These are phyloP conservation scores for Euphrasia arctica DNA, from an alignment of 305 asterid genomes.

Conservation along the genomic window DNA sequence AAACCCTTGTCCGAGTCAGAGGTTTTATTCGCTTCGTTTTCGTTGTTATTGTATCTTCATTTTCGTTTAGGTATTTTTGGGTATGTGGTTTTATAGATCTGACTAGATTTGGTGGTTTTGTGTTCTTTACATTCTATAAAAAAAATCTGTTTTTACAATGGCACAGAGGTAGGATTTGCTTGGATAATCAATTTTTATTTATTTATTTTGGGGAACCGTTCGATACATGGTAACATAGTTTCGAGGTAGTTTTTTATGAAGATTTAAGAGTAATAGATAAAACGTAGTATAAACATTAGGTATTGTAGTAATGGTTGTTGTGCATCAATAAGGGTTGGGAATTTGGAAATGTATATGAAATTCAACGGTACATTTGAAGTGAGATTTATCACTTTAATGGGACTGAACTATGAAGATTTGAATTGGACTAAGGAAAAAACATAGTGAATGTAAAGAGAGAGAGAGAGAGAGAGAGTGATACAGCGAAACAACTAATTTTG, in stretches of 20 bases:
- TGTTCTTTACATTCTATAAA: background rate
- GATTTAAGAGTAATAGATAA: background rate
- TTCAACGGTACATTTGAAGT: constrained; percentile 5
- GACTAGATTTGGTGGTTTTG: constrained; percentile 15
- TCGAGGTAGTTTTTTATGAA: background rate
- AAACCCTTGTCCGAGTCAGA: constrained; percentile 83
- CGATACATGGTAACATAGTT: too few relatives aligned
- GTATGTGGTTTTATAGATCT: constrained; percentile 32
- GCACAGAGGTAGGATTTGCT: constrained; percentile 19
- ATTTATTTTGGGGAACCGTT: too few relatives aligned
- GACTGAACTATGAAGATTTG: constrained; percentile 10
- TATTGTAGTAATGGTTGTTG: background rate
- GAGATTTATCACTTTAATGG: constrained; percentile 12
- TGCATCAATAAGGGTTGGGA: background rate
- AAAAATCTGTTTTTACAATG: background rate
- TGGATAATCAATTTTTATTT: too few relatives aligned
- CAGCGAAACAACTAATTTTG: background rate
- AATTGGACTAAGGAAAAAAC: constrained; percentile 3
- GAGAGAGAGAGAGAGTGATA: background rate
- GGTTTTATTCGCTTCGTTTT: constrained; percentile 35
- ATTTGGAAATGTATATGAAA: constrained; percentile 17
- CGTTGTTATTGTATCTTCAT: background rate
- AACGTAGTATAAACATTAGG: background rate
- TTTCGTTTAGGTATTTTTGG: constrained; percentile 11
- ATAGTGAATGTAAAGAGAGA: constrained; percentile 6